These are phyloP conservation scores for Colletotrichum lentis DNA, from an alignment of 2,329 filamentous ascomycete species.

Conservation along the genomic window DNA sequence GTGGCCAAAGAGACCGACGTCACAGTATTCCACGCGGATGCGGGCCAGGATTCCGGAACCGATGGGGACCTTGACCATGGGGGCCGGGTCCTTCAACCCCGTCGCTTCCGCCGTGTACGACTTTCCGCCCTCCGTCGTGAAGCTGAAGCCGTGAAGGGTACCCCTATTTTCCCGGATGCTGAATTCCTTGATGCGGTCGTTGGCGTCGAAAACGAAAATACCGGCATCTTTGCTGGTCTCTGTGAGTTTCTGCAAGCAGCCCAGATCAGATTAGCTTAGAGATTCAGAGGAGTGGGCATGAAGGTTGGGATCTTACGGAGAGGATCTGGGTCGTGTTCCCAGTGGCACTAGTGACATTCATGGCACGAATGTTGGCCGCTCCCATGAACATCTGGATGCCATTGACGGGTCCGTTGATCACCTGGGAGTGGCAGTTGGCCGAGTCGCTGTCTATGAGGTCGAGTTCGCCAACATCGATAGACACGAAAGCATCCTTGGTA, in stretches of 20 bases:
- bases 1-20: constrained; percentile 23
- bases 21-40: constrained; percentile 32
- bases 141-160: constrained; percentile 24
- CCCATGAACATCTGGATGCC: constrained; percentile 24
- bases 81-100: background rate
- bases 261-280: too few species aligned
- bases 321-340: constrained; percentile 24
- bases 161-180: background rate
- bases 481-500: constrained; percentile 6
- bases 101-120: constrained; percentile 12
- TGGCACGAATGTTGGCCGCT: constrained; percentile 22
- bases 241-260: background rate
- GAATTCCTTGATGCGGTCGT: constrained; percentile 26
- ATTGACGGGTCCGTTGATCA: constrained; percentile 19
- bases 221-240: constrained; percentile 14
- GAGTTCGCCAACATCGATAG: constrained; percentile 26
- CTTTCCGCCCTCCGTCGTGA: constrained; percentile 12
- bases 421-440: constrained; percentile 14
- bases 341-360: constrained; percentile 12
- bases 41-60: constrained; percentile 36
- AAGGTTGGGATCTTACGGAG: background rate
- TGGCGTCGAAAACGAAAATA: constrained; percentile 9
- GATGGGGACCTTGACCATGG: constrained; percentile 15
- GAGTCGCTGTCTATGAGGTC: constrained; percentile 3
- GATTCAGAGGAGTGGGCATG: background rate